These are phyloP conservation scores for Penicillium tannophilum DNA, from an alignment of 495 filamentous ascomycete genomes.

Conservation along the genomic window DNA sequence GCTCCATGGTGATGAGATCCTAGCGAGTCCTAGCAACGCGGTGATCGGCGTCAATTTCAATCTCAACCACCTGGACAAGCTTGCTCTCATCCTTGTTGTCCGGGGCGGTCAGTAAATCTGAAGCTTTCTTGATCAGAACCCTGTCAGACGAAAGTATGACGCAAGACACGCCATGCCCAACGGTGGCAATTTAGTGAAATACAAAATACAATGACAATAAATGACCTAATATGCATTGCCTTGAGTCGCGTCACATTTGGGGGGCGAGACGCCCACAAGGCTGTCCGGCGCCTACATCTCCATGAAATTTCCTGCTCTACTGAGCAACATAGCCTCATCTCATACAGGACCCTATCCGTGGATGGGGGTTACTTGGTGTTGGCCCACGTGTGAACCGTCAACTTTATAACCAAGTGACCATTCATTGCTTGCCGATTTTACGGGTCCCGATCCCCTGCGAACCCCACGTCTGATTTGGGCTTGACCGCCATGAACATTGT, in stretches of 20 bases:
- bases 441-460: neutral
- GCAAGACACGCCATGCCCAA: slow-evolving; percentile 6
- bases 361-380: neutral
- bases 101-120: neutral
- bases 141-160: slow-evolving; percentile 2
- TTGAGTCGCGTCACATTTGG: neutral
- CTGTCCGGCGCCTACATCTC: neutral
- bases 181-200: neutral
- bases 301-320: neutral
- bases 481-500: neutral
- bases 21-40: slow-evolving; percentile 1
- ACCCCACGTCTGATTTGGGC: slow-evolving; percentile 1
- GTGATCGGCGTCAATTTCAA: slow-evolving; percentile 8
- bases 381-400: slow-evolving; percentile 7
- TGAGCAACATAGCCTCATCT: too few relatives aligned
- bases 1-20: slow-evolving; percentile 6
- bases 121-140: neutral
- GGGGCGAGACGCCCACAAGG: slow-evolving; percentile 1
- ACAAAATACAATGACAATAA: neutral
- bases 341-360: neutral
- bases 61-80: neutral
- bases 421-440: neutral
- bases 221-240: neutral
- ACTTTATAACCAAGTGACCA: slow-evolving; percentile 3
- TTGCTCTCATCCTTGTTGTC: neutral